These are phyloP conservation scores for Pouteria campechiana DNA, from an alignment of 179 eudicot species.

Conservation along the genomic window DNA sequence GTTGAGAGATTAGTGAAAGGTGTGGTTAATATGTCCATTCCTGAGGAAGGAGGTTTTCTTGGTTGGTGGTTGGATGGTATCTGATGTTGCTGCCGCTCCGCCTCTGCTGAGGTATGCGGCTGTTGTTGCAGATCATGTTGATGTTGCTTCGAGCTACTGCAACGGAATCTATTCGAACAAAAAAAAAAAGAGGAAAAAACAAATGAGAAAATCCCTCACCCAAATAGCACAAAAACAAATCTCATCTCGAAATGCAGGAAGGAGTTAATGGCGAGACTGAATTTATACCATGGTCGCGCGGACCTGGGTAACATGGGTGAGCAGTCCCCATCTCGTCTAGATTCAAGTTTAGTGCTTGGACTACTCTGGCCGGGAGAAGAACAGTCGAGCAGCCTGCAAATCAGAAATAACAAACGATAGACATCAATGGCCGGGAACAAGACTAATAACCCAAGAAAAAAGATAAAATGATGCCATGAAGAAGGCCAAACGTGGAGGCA, in stretches of 20 bases:
- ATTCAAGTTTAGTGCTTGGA: constrained; percentile 34
- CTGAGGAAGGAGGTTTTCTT: constrained; percentile 20
- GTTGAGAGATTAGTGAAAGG: no score
- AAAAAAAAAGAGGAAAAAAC: not conserved
- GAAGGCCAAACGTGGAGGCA: not conserved
- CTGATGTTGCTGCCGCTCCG: constrained; percentile 5
- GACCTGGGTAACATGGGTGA: constrained; percentile 9
- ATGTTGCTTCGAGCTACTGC: constrained; percentile 6
- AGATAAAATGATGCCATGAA: no score
- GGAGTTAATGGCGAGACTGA: no score
- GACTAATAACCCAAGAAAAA: no score
- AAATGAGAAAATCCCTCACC: no score
- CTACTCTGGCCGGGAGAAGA: constrained; percentile 39
- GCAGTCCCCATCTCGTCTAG: constrained; percentile 22
- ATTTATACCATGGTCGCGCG: constrained; percentile 14
- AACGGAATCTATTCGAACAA: constrained; percentile 5
- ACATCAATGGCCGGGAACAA: no score
- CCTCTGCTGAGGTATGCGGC: constrained; percentile 2
- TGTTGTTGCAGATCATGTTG: constrained; percentile 3
- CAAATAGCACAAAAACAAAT: no score
- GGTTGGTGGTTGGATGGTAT: not conserved
- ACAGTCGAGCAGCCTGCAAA: constrained; percentile 30
- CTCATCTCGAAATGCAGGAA: no score
- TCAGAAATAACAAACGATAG: no score
- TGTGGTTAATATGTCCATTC: constrained; percentile 37